phyloP scores from a whole-genome alignment of 2,329 filamentous ascomycete genomes.

The Xylaria multiplex region DNA sequence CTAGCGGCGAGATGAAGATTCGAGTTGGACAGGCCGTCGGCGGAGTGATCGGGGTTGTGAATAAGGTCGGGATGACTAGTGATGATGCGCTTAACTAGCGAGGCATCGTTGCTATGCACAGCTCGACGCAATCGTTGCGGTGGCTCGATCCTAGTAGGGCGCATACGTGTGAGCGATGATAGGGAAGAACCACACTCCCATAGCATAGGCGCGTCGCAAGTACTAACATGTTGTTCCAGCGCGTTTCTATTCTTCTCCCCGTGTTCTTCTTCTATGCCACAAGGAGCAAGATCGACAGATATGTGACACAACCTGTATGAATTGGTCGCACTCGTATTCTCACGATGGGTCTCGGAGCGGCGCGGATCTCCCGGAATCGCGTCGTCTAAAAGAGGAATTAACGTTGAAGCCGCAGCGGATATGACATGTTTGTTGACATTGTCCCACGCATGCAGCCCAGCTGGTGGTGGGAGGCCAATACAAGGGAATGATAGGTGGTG shows the following conservation, averaged over 20 bases:
- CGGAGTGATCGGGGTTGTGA: slow-evolving; percentile 80
- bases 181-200: too few relatives aligned
- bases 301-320: too few relatives aligned
- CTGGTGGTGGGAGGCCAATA: neutral
- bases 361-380: neutral
- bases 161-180: neutral
- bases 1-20: slow-evolving; percentile 83
- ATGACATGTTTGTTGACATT: neutral
- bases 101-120: slow-evolving; percentile 76
- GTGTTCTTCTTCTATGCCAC: too few relatives aligned
- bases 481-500: neutral
- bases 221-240: slow-evolving; percentile 15
- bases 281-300: neutral
- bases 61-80: slow-evolving; percentile 75
- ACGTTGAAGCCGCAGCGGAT: neutral
- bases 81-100: slow-evolving; percentile 81
- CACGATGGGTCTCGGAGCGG: neutral
- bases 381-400: neutral
- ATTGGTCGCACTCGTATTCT: neutral
- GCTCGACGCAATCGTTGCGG: slow-evolving; percentile 82
- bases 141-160: slow-evolving; percentile 68
- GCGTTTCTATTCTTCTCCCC: too few relatives aligned
- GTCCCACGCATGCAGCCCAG: neutral
- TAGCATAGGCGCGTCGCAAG: too few relatives aligned
- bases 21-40: slow-evolving; percentile 78